phyloP scores from a whole-genome alignment of 176 grass and related monocot genomes.

The Paspalum notatum region DNA sequence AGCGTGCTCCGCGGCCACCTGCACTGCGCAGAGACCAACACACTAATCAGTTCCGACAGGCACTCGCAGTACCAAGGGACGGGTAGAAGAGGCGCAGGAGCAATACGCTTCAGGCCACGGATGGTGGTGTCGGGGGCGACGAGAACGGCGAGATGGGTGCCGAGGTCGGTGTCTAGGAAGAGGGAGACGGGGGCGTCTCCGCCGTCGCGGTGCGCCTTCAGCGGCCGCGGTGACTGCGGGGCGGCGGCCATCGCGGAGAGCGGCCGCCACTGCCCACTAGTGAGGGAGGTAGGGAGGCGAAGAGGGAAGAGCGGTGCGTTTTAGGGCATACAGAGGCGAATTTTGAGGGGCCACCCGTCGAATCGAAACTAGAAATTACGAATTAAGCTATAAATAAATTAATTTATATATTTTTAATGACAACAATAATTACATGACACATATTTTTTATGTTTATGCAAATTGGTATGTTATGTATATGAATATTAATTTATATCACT shows the following conservation, averaged over 20 bases:
- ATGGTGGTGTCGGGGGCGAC: constrained; percentile 50
- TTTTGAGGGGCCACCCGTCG: too few species aligned
- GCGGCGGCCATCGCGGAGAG: constrained; percentile 42
- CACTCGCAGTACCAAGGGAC: not conserved
- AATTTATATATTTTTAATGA: too few species aligned
- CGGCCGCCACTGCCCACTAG: constrained; percentile 23
- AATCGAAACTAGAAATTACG: too few species aligned
- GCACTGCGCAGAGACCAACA: constrained; percentile 30
- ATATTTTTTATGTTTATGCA: too few species aligned
- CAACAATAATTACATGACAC: too few species aligned
- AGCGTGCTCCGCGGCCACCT: constrained; percentile 42
- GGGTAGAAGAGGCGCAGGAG: not conserved
- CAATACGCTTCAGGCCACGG: constrained; percentile 64
- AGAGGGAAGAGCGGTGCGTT: not conserved
- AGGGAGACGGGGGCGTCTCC: constrained; percentile 27
- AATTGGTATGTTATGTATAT: too few species aligned
- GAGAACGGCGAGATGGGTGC: constrained; percentile 53
- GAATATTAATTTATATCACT: too few species aligned
- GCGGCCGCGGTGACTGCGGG: not conserved
- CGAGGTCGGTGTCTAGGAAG: constrained; percentile 66
- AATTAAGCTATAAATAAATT: too few species aligned
- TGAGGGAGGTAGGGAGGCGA: not conserved
- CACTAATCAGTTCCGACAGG: not conserved
- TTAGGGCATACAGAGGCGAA: not conserved
- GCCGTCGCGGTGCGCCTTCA: not conserved